Evolutionary conservation across 495 filamentous ascomycete genomes (phyloP).

Genomic region (Aspergillus conjunctus): DNA sequence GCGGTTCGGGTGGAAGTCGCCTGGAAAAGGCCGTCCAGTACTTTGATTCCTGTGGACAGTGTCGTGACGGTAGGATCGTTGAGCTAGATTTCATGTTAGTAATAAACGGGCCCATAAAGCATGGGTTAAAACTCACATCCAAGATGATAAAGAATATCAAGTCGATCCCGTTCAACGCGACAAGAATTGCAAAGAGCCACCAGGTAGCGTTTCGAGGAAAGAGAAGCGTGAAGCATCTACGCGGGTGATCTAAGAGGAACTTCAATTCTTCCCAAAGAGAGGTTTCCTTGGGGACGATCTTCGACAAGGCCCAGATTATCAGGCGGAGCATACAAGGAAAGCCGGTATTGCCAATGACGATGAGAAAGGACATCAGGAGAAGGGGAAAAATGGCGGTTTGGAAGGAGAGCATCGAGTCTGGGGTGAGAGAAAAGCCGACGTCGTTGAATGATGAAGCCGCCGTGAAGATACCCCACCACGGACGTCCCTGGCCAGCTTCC

Average conservation of each 20-base stretch:
- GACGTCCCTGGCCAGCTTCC: slow-evolving; percentile 59
- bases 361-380: slow-evolving; percentile 74
- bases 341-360: slow-evolving; percentile 90
- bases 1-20: slow-evolving; percentile 84
- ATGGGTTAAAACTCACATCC: slow-evolving; percentile 60
- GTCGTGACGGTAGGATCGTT: slow-evolving; percentile 65
- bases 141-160: slow-evolving; percentile 87
- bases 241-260: slow-evolving; percentile 91
- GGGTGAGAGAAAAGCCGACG: slow-evolving; percentile 81
- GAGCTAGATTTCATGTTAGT: slow-evolving; percentile 49
- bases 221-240: slow-evolving; percentile 90
- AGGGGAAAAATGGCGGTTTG: slow-evolving; percentile 72
- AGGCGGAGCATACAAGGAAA: slow-evolving; percentile 93
- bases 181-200: slow-evolving; percentile 90
- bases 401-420: slow-evolving; percentile 91
- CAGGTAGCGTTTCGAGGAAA: slow-evolving; percentile 91
- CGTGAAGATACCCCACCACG: slow-evolving; percentile 94
- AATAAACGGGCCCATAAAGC: background rate
- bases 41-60: slow-evolving; percentile 64
- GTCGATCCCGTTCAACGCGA: slow-evolving; percentile 79
- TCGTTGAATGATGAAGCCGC: slow-evolving; percentile 86
- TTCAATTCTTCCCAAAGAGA: slow-evolving; percentile 82
- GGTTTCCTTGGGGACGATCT: slow-evolving; percentile 57
- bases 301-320: slow-evolving; percentile 76
- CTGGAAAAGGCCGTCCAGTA: slow-evolving; percentile 86